Conservation (phyloP, 768 basidiomycete species). For the Flagelloscypha sp. region DNA sequence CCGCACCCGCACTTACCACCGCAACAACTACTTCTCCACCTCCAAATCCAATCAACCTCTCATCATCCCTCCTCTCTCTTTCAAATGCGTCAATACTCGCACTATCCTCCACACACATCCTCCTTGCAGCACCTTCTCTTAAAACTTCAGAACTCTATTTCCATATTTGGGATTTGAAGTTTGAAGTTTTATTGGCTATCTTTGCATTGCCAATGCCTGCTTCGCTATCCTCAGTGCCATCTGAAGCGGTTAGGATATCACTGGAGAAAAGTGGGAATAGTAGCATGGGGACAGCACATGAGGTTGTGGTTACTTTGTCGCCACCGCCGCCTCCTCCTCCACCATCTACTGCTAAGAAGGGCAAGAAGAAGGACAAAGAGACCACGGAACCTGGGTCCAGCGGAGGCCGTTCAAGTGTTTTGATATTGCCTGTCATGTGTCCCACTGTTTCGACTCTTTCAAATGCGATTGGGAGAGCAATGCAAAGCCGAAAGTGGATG, state of each 20-base stretch:
- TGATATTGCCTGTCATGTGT: constrained; percentile 50
- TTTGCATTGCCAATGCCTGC: constrained; percentile 44
- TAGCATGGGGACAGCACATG: no score
- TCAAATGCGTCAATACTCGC: constrained; percentile 31
- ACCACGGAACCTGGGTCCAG: no score
- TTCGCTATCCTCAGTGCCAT: no score
- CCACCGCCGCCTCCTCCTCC: no score
- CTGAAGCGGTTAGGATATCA: no score
- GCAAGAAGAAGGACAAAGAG: no score
- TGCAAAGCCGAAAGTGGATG: constrained; percentile 40
- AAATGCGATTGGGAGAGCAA: constrained; percentile 48
- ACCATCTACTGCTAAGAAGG: no score
- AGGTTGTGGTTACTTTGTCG: no score
- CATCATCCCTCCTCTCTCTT: constrained; percentile 16
- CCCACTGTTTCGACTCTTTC: constrained; percentile 54
- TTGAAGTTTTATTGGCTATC: constrained; percentile 52
- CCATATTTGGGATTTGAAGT: constrained; percentile 64
- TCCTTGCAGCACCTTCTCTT: constrained; percentile 38
- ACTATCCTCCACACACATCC: constrained; percentile 48
- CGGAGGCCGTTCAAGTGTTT: constrained; percentile 38
- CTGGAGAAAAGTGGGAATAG: no score
- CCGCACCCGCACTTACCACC: constrained; percentile 17
- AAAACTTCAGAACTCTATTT: constrained; percentile 37
- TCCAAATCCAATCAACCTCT: constrained; percentile 20
- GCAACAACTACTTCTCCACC: constrained; percentile 17